These are phyloP conservation scores for Claviceps sp. DNA, from an alignment of 2,329 filamentous ascomycete genomes.

Conservation along the genomic window DNA sequence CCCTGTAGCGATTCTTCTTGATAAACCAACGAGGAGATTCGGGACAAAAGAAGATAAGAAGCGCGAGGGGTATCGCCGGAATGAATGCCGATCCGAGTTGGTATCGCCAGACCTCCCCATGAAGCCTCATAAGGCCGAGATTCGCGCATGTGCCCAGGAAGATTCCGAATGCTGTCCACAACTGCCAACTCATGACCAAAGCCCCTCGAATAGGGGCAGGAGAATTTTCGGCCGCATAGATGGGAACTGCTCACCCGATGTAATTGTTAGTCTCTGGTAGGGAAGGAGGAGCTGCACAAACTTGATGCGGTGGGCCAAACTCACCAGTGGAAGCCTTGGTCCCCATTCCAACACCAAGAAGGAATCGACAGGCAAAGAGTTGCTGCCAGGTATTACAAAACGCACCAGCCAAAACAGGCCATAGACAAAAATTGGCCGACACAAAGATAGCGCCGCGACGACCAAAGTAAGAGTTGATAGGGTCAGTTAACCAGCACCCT, in stretches of 20 bases:
- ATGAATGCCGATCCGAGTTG: slow-evolving; percentile 54
- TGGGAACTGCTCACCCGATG: slow-evolving; percentile 37
- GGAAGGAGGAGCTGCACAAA: background rate
- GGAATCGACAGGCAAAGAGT: slow-evolving; percentile 55
- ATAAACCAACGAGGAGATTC: slow-evolving; percentile 54
- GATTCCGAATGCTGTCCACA: slow-evolving; percentile 52
- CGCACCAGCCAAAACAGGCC: slow-evolving; percentile 56
- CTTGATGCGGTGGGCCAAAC: slow-evolving; percentile 6
- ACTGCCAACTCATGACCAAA: slow-evolving; percentile 71
- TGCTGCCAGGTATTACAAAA: slow-evolving; percentile 61
- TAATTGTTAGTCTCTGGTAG: background rate
- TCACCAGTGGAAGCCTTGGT: slow-evolving; percentile 50
- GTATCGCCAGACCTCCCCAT: slow-evolving; percentile 40
- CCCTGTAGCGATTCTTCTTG: slow-evolving; percentile 48
- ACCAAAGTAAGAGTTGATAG: slow-evolving; percentile 34
- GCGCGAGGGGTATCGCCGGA: slow-evolving; percentile 39
- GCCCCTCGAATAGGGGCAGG: slow-evolving; percentile 59
- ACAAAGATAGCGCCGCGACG: slow-evolving; percentile 51
- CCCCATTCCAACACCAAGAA: slow-evolving; percentile 67
- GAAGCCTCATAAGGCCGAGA: slow-evolving; percentile 29
- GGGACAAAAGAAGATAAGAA: slow-evolving; percentile 52
- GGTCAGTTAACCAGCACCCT: slow-evolving; percentile 56
- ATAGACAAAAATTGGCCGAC: slow-evolving; percentile 58
- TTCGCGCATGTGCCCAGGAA: slow-evolving; percentile 48
- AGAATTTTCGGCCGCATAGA: slow-evolving; percentile 63